Evolutionary conservation across 495 filamentous ascomycete species (phyloP), one percentile per base, ranked within the genome.

Genomic region (Amphirosellinia nigrospora): DNA sequence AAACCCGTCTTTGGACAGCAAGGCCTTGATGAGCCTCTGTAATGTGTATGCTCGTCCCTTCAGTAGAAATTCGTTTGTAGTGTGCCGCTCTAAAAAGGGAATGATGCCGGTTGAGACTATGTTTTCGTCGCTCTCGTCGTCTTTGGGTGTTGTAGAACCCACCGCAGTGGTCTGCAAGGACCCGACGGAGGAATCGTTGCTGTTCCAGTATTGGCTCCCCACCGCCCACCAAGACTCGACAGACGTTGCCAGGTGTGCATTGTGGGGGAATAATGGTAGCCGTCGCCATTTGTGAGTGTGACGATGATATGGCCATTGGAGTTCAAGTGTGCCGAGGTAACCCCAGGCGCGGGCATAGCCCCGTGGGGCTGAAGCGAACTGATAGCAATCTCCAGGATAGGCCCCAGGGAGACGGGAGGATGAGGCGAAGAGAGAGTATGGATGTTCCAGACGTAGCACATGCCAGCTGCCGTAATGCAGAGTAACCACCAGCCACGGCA

Each of bases 141-240:
- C 76, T 28, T 80, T 82, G 2, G 77, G 65, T 21, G 82, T 73
- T 10, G 81, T 79, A 1, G 86, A 81, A 2, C 86, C 87, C 21
- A 87, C 84, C 23, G 88, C 89, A 10, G 90, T 89, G 0, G 92
- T 88, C 59, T 93, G 90, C 9, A 96, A 77, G 62, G 93, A 92
- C 68, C 91, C 88, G 34, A 94, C 86, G 0, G 93, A 92, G 15
- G 91, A 89, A 71, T 95, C 94, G 43, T 93, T 94, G n/a, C 92
- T 93, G 80, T 97, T 97, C 96, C 96, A 98, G 78, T 98, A 98
- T 78, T 98, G 96, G 76, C 92, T 95, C 28, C 94, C 95, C 0
- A 98, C 93, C 3, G 96, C 94, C 96, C 96, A 99, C 96, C 96
- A 99, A 1, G 92, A 84, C 80, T 99, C 4, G 92, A 94, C 15